Percentiles rank a stretch among this genome's conserved stretches.
Conservation (phyloP, 805 yeast genomes). For the Kazachstania psychrophila region DNA sequence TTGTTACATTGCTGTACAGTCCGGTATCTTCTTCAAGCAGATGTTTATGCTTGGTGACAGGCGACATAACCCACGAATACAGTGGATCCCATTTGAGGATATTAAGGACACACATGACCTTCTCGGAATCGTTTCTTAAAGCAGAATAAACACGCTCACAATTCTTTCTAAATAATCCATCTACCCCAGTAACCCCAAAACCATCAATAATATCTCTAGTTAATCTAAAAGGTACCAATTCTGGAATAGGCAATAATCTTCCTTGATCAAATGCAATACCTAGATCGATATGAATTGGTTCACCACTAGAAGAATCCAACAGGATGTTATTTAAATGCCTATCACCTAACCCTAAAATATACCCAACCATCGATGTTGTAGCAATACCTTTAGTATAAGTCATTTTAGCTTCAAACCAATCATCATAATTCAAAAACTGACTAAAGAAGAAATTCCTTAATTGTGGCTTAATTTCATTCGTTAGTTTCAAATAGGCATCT, state of each 20-base stretch:
- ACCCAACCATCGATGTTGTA: slow-evolving; percentile 76
- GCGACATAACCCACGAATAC: slow-evolving; percentile 84
- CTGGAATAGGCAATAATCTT: slow-evolving; percentile 73
- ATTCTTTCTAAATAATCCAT: slow-evolving; percentile 64
- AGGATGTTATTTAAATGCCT: slow-evolving; percentile 87
- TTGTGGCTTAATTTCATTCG: slow-evolving; percentile 50
- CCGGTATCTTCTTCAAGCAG: slow-evolving; percentile 20
- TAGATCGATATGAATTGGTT: slow-evolving; percentile 89
- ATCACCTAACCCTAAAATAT: slow-evolving; percentile 87
- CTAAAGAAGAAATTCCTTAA: slow-evolving; percentile 63
- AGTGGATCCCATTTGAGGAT: slow-evolving; percentile 88
- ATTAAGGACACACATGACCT: slow-evolving; percentile 72
- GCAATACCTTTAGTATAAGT: slow-evolving; percentile 73
- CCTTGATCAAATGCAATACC: slow-evolving; percentile 98
- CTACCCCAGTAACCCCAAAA: slow-evolving; percentile 76
- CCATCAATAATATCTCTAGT: slow-evolving; percentile 90
- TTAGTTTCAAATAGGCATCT: slow-evolving; percentile 39
- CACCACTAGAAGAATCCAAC: slow-evolving; percentile 74
- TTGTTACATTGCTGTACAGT: neutral
- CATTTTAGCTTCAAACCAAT: slow-evolving; percentile 63
- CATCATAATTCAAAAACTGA: slow-evolving; percentile 53
- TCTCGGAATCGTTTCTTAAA: slow-evolving; percentile 53
- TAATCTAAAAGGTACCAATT: slow-evolving; percentile 84
- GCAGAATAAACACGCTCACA: slow-evolving; percentile 68
- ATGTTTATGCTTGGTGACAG: slow-evolving; percentile 45